phyloP scores from a whole-genome alignment of 2,329 filamentous ascomycete genomes.

The Stagonosporopsis rhizophila region DNA sequence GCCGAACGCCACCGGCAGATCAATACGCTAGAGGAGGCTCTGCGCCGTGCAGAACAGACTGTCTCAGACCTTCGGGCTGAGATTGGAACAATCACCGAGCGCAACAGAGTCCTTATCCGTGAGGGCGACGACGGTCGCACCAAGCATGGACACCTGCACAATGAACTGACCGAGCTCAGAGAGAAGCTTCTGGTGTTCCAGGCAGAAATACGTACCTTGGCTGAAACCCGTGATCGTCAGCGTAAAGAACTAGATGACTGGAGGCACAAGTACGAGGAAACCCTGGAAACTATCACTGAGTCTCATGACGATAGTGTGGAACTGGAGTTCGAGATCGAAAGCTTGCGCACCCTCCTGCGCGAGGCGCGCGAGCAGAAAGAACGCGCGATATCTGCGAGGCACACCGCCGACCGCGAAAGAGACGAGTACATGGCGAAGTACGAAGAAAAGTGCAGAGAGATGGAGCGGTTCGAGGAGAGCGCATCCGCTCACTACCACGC shows the following conservation, averaged over 20 bases:
- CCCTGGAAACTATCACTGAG: slow-evolving; percentile 32
- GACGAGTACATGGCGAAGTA: slow-evolving; percentile 33
- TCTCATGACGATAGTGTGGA: slow-evolving; percentile 30
- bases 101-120: slow-evolving; percentile 24
- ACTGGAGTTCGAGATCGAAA: slow-evolving; percentile 35
- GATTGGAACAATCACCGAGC: slow-evolving; percentile 27
- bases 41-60: slow-evolving; percentile 28
- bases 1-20: slow-evolving; percentile 28
- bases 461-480: slow-evolving; percentile 32
- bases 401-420: slow-evolving; percentile 34
- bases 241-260: slow-evolving; percentile 29
- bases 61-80: slow-evolving; percentile 24
- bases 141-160: slow-evolving; percentile 24
- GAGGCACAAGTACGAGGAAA: slow-evolving; percentile 36
- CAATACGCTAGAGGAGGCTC: slow-evolving; percentile 28
- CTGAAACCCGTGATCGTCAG: slow-evolving; percentile 28
- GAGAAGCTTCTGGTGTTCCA: slow-evolving; percentile 29
- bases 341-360: slow-evolving; percentile 27
- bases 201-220: slow-evolving; percentile 30
- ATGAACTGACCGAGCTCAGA: slow-evolving; percentile 22
- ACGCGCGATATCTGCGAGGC: slow-evolving; percentile 28
- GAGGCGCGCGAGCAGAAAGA: slow-evolving; percentile 37
- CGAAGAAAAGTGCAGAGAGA: slow-evolving; percentile 36
- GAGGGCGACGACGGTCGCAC: slow-evolving; percentile 28
- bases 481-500: slow-evolving; percentile 26